Conservation (phyloP, 305 asterid species). For the Salvia sclarea region DNA sequence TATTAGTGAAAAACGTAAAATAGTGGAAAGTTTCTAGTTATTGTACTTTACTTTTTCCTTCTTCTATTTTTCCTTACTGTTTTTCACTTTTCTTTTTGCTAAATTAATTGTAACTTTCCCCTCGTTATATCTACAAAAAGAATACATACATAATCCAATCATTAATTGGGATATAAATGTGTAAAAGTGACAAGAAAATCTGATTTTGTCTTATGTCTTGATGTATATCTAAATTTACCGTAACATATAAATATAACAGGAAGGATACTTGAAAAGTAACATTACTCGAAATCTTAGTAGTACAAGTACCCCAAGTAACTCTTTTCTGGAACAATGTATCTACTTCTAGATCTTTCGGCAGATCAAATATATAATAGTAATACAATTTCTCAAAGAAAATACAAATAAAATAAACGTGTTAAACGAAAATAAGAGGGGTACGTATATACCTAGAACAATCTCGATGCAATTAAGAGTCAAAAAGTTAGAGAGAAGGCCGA, state of each 20-base stretch:
- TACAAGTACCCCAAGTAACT: not conserved
- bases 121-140: not conserved
- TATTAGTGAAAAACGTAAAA: not conserved
- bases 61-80: not conserved
- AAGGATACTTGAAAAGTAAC: not conserved
- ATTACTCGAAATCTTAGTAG: not conserved
- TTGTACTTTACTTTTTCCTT: not conserved
- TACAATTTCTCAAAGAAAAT: not conserved
- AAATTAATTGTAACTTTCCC: not conserved
- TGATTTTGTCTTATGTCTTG: too few relatives aligned
- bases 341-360: not conserved
- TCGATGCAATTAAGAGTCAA: slow-evolving; percentile 22
- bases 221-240: too few relatives aligned
- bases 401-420: not conserved
- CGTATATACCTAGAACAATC: slow-evolving; percentile 12
- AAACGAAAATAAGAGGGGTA: not conserved
- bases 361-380: not conserved
- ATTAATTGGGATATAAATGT: not conserved
- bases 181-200: not conserved
- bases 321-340: not conserved
- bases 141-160: not conserved
- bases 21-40: not conserved
- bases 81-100: too few relatives aligned
- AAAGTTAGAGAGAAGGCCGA: not conserved
- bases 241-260: too few relatives aligned